A percentile compares a stretch with the other conserved stretches of the same genome.
Conservation (phyloP, 208 protist genomes). For the Porcisia hertigi region DNA sequence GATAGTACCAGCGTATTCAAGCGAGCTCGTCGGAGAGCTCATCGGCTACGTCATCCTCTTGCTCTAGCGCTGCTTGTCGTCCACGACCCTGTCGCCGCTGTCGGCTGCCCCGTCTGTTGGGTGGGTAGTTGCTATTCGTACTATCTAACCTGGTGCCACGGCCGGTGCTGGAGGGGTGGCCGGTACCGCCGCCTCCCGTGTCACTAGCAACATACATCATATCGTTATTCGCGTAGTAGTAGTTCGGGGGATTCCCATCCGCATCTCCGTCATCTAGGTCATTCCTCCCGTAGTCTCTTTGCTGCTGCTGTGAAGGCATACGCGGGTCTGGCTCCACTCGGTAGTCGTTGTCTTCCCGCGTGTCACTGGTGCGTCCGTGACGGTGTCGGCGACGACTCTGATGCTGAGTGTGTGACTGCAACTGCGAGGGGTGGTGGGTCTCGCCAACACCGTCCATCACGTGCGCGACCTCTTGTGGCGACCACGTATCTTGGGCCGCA, state of each 20-base stretch:
- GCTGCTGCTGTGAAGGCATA: slow-evolving; percentile 1
- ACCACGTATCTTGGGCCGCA: slow-evolving; percentile 24
- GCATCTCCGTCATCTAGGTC: slow-evolving; percentile 1
- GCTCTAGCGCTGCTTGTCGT: slow-evolving; percentile 22
- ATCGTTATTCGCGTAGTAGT: slow-evolving; percentile 29
- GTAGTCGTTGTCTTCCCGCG: slow-evolving; percentile 16
- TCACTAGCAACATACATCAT: slow-evolving; percentile 11
- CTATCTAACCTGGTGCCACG: neutral
- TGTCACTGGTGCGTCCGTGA: slow-evolving; percentile 5
- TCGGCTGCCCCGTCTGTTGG: slow-evolving; percentile 9
- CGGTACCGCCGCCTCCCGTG: slow-evolving; percentile 10
- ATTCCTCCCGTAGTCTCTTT: slow-evolving; percentile 9
- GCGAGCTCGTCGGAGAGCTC: slow-evolving; percentile 34
- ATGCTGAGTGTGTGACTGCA: slow-evolving; percentile 14
- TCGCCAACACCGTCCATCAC: slow-evolving; percentile 17
- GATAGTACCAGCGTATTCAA: slow-evolving; percentile 3
- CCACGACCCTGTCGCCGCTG: slow-evolving; percentile 19
- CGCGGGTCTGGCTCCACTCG: slow-evolving; percentile 25
- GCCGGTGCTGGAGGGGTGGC: slow-evolving; percentile 8
- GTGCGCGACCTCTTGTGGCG: slow-evolving; percentile 19
- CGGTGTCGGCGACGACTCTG: slow-evolving; percentile 22
- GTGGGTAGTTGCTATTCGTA: slow-evolving; percentile 13
- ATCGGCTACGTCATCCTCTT: slow-evolving; percentile 38
- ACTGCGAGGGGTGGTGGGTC: slow-evolving; percentile 4
- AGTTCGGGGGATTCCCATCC: neutral